These are phyloP conservation scores for Fusarium ambrosium DNA, from an alignment of 2,329 filamentous ascomycete species.

Conservation along the genomic window DNA sequence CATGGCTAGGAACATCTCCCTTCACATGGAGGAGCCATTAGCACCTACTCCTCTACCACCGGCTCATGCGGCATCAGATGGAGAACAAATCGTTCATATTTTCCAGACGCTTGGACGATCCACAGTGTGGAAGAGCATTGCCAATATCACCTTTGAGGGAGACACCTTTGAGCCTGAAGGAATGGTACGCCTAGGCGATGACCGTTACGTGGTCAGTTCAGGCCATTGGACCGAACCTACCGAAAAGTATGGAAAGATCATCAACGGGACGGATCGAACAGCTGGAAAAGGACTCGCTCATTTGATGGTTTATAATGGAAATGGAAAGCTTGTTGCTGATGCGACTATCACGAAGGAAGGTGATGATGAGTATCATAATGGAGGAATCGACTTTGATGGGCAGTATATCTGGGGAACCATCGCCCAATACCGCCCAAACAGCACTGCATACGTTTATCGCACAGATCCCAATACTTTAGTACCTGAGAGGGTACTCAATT, in stretches of 20 bases:
- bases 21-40: conserved; percentile 48
- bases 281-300: conserved; percentile 60
- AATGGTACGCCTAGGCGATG: conserved; percentile 57
- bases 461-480: conserved; percentile 55
- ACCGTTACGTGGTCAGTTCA: conserved; percentile 60
- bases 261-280: conserved; percentile 65
- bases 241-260: conserved; percentile 57
- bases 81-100: conserved; percentile 53
- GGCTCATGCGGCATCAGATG: conserved; percentile 52
- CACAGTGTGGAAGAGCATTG: conserved; percentile 58
- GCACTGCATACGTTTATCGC: conserved; percentile 58
- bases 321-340: conserved; percentile 59
- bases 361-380: conserved; percentile 59
- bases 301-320: conserved; percentile 59
- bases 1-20: conserved; percentile 52
- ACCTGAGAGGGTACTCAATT: conserved; percentile 52
- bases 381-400: conserved; percentile 64
- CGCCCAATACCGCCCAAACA: conserved; percentile 62
- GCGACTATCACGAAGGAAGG: conserved; percentile 57
- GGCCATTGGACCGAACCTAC: conserved; percentile 59
- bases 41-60: conserved; percentile 52
- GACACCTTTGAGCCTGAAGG: conserved; percentile 64
- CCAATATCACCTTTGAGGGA: conserved; percentile 58
- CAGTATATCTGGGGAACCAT: conserved; percentile 61
- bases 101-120: conserved; percentile 55